phyloP scores from a whole-genome alignment of 2,329 filamentous ascomycete species.

The Aspergillus chevalieri region DNA sequence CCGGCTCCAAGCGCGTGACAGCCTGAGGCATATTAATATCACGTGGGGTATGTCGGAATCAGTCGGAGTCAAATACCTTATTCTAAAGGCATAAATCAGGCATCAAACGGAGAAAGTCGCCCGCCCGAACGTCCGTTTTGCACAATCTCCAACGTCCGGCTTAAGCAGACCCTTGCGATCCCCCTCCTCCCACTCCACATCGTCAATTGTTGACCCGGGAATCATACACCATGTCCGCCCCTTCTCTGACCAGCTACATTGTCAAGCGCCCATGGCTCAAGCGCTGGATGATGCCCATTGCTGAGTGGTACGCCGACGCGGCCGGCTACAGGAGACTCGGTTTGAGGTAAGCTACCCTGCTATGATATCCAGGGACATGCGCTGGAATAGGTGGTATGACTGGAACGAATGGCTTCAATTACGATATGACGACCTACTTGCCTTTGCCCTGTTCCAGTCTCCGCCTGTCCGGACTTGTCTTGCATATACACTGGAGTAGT shows the following conservation, averaged over 20 bases:
- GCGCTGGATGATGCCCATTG: conserved; percentile 70
- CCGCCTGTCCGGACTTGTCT: conserved; percentile 9
- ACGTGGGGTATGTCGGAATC: background rate
- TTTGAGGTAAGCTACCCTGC: conserved; percentile 60
- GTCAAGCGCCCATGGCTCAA: conserved; percentile 79
- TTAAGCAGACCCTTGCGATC: conserved; percentile 19
- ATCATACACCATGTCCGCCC: conserved; percentile 58
- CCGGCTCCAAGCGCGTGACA: background rate
- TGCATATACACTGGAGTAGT: background rate
- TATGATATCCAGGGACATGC: conserved; percentile 9
- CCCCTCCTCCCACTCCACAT: conserved; percentile 24
- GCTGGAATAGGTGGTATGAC: background rate
- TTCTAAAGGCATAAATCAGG: conserved; percentile 8
- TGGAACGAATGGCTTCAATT: background rate
- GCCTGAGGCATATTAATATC: conserved; percentile 11
- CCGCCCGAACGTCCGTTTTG: conserved; percentile 32
- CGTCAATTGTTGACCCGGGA: conserved; percentile 23
- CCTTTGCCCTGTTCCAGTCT: conserved; percentile 1
- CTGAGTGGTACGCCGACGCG: conserved; percentile 83
- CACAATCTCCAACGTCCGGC: conserved; percentile 36
- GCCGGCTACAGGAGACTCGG: conserved; percentile 91
- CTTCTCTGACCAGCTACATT: conserved; percentile 69
- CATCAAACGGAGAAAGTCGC: conserved; percentile 23
- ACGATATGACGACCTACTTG: background rate
- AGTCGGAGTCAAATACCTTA: conserved; percentile 6